phyloP scores from a whole-genome alignment of 2,329 filamentous ascomycete genomes.

The Botrytis byssoidea region DNA sequence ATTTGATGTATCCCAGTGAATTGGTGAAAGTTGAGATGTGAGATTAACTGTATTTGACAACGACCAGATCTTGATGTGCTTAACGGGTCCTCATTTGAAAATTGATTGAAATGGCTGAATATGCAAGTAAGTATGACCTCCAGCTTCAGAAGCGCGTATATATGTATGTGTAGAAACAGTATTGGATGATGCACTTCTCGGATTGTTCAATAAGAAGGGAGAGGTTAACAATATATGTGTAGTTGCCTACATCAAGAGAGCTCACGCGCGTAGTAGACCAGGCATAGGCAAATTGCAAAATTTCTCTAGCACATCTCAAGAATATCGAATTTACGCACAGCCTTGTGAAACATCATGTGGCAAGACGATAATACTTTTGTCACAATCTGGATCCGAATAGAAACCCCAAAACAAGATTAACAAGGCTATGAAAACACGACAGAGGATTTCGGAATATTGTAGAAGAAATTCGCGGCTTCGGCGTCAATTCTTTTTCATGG shows the following conservation, averaged over 20 bases:
- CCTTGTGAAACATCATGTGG: constrained; percentile 7
- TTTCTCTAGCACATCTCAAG: background rate
- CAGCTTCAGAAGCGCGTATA: background rate
- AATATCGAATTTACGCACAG: background rate
- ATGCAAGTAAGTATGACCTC: background rate
- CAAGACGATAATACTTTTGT: background rate
- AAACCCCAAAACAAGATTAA: background rate
- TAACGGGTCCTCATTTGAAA: accelerated
- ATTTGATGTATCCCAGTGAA: background rate
- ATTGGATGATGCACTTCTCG: constrained; percentile 4
- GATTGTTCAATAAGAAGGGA: background rate
- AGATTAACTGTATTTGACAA: background rate
- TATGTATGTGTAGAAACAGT: background rate
- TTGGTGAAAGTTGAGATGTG: background rate
- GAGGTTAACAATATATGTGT: constrained; percentile 12
- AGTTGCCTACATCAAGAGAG: background rate
- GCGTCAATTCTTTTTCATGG: too few species aligned
- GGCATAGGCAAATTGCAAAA: background rate
- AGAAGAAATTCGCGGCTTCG: background rate
- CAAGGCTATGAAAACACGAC: background rate
- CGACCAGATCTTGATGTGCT: background rate
- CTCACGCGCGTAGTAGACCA: background rate
- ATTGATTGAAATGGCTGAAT: background rate
- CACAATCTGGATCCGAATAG: background rate
- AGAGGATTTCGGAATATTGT: background rate